Percentiles rank a stretch among this genome's conserved stretches.
Evolutionary conservation across 148 eudicot genomes (phyloP).

Genomic region (Persicaria tinctoria): DNA sequence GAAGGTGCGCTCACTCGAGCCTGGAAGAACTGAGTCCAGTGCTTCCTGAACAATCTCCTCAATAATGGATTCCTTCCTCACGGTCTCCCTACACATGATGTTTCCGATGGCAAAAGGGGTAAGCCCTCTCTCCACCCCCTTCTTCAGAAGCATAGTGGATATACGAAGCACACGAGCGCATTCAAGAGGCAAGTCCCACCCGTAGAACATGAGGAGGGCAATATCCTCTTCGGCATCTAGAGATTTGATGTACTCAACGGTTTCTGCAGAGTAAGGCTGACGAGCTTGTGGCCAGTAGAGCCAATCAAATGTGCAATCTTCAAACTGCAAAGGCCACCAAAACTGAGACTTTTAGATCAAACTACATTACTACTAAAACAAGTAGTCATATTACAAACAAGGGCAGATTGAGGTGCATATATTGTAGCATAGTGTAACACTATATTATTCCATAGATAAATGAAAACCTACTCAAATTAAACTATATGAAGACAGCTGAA

Average conservation of each 20-base stretch:
- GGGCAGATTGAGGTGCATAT: not conserved
- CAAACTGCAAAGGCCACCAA: constrained; percentile 33
- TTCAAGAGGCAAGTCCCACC: constrained; percentile 53
- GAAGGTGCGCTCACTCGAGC: constrained; percentile 43
- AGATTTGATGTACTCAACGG: constrained; percentile 47
- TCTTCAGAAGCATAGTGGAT: constrained; percentile 70
- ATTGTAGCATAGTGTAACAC: too few species aligned
- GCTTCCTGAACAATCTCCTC: constrained; percentile 52
- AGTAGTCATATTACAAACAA: not conserved
- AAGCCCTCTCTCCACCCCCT: constrained; percentile 47
- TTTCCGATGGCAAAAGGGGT: constrained; percentile 55
- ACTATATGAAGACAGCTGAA: too few species aligned
- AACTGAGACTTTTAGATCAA: not conserved
- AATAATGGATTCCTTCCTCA: constrained; percentile 42
- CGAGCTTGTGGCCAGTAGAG: constrained; percentile 69
- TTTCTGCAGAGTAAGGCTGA: constrained; percentile 40
- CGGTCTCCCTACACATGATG: constrained; percentile 55
- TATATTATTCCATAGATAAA: too few species aligned
- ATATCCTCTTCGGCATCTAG: constrained; percentile 58
- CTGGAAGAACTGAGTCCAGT: constrained; percentile 31
- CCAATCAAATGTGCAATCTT: constrained; percentile 74
- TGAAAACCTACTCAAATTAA: too few species aligned
- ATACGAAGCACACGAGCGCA: constrained; percentile 48
- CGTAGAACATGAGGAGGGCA: constrained; percentile 36
- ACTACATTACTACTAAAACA: too few species aligned